phyloP scores from a whole-genome alignment of 768 basidiomycete genomes.

The Tephrocybe sp. region DNA sequence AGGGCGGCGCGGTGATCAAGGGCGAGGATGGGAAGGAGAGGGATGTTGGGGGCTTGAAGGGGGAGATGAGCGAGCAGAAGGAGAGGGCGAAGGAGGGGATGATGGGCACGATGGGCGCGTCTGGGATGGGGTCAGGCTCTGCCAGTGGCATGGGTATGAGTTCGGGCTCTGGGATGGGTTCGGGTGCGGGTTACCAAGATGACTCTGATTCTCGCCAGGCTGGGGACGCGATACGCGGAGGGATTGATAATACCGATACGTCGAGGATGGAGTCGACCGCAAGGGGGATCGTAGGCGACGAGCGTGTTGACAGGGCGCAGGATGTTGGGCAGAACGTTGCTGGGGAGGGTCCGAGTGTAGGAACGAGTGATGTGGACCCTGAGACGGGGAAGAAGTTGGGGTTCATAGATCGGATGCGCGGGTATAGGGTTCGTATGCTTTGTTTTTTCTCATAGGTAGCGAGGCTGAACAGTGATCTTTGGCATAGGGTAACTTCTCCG shows the following conservation, averaged over 20 bases:
- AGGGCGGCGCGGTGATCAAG: conserved; percentile 37
- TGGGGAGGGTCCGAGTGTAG: not conserved
- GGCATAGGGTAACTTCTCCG: conserved; percentile 30
- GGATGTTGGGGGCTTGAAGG: conserved; percentile 24
- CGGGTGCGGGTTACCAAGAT: too few relatives aligned
- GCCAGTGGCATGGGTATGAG: too few relatives aligned
- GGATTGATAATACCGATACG: conserved; percentile 5
- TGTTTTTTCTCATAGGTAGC: conserved; percentile 25
- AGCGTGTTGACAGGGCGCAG: conserved; percentile 16
- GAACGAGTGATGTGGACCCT: conserved; percentile 6
- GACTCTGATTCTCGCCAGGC: too few relatives aligned
- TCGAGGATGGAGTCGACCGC: conserved; percentile 4
- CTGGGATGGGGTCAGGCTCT: too few relatives aligned
- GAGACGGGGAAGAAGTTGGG: conserved; percentile 32
- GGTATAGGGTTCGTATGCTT: conserved; percentile 33
- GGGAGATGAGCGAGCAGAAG: conserved; percentile 19
- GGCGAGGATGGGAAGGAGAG: conserved; percentile 33
- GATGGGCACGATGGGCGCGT: not conserved
- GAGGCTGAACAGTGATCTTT: not conserved
- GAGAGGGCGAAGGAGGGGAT: conserved; percentile 12
- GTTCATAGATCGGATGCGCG: conserved; percentile 34
- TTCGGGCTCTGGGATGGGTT: too few relatives aligned
- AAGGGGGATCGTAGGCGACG: conserved; percentile 6
- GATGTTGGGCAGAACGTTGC: conserved; percentile 12
- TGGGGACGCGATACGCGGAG: conserved; percentile 1